Base-by-base conservation (phyloP, 495 filamentous ascomycete genomes). In the Tetracladium setigerum region DNA sequence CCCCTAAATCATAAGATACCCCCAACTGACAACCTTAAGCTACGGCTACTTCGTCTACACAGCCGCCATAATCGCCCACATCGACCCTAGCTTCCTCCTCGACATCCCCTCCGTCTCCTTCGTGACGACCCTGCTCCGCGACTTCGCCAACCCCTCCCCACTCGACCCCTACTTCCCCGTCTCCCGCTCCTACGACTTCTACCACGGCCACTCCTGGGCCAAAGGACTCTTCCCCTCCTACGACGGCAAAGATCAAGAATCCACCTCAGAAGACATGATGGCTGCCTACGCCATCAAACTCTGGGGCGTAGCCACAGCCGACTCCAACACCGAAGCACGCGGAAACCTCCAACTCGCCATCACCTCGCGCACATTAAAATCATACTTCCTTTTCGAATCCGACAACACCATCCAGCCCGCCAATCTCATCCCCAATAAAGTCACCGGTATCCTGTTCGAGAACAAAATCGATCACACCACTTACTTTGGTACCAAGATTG, bases 391-490 rank as follows among this genome's bases (percentile, higher is more conserved):
- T 4, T 77, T 92, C 67, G 67, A 72, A 15, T 69, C 58, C 17
- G 62, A 72, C 57, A 95, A 96, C 61, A 68, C 60, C 3, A 83
- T 89, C 43, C 84, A 96, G 51, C 92, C 92, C 0, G 30, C 72
- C 1, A 69, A 83, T 17, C 95, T 95, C 50, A 77, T 86, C 27
- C 74, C 67, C 8, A 98, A 98, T 67, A 89, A 84, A 61, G 92
- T 87, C 12, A 82, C 87, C 5, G 94, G 92, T 12, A 95, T 98
- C 60, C 62, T 97, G 6, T 98, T 96, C 60, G 92, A 98, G 64
- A 97, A 96, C 65, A 98, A 98, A 64, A 75, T 90, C 37, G 87
- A 97, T 61, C 92, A 96, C 63, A 86, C 84, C 8, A 98, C 92
- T 1, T 97, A 92, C 67, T 98, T 98, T 57, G 89, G 90, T 9